Conservation (phyloP, 2,329 filamentous ascomycete species). For the Ophiocordyceps camponoti-leonardi region DNA sequence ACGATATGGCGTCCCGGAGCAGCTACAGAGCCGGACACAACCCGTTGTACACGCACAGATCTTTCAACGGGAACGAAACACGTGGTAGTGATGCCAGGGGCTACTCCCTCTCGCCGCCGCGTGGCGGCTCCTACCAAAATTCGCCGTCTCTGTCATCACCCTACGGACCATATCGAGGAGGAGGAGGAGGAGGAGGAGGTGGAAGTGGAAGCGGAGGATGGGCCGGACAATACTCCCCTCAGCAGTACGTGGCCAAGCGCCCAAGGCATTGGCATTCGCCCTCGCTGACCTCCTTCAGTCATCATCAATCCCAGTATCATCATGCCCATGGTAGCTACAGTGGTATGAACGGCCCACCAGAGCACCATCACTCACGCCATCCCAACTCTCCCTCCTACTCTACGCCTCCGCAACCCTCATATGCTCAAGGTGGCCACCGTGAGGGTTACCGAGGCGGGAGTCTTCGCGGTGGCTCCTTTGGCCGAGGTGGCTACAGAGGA, state of each 20-base stretch:
- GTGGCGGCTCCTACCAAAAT: slow-evolving; percentile 24
- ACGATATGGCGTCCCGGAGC: slow-evolving; percentile 28
- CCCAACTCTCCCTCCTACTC: slow-evolving; percentile 34
- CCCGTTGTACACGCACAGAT: slow-evolving; percentile 18
- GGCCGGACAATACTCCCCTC: slow-evolving; percentile 20
- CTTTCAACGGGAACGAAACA: slow-evolving; percentile 16
- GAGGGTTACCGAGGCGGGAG: slow-evolving; percentile 32
- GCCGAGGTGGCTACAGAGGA: slow-evolving; percentile 36
- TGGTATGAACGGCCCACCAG: slow-evolving; percentile 33
- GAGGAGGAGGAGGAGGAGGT: background rate
- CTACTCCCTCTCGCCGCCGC: slow-evolving; percentile 25
- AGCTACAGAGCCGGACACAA: slow-evolving; percentile 25
- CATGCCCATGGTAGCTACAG: slow-evolving; percentile 30
- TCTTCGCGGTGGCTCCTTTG: slow-evolving; percentile 40
- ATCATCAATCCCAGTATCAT: slow-evolving; percentile 44
- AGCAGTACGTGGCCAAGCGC: slow-evolving; percentile 18
- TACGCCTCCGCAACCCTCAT: slow-evolving; percentile 32
- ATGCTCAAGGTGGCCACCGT: slow-evolving; percentile 27
- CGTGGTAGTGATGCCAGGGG: slow-evolving; percentile 15
- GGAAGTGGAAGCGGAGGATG: slow-evolving; percentile 13
- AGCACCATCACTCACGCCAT: slow-evolving; percentile 32
- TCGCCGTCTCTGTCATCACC: slow-evolving; percentile 28
- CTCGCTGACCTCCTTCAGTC: slow-evolving; percentile 20
- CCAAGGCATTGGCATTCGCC: background rate
- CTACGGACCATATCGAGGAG: slow-evolving; percentile 16